Evolutionary conservation across 768 basidiomycete genomes (phyloP).

Genomic region (Tulasnella sp.): DNA sequence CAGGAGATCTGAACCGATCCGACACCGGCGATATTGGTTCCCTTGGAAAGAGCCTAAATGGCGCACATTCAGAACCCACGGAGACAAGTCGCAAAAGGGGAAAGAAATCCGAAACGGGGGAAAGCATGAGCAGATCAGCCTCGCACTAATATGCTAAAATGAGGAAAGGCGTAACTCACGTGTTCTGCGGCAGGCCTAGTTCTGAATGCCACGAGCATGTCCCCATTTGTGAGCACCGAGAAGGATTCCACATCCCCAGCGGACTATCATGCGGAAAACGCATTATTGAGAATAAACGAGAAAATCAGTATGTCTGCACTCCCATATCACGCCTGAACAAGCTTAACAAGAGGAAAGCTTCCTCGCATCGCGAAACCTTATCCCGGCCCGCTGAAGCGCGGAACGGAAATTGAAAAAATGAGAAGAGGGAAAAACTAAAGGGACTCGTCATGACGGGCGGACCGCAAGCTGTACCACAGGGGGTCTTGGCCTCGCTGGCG

Average conservation of each 20-base stretch:
- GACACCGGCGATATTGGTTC: constrained; percentile 48
- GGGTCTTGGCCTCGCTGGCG: no score
- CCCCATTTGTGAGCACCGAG: constrained; percentile 37
- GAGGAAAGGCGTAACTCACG: constrained; percentile 28
- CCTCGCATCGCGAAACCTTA: no score
- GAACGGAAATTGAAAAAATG: no score
- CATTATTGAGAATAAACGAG: neutral
- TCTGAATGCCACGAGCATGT: constrained; percentile 52
- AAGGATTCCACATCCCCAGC: constrained; percentile 25
- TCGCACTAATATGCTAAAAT: neutral
- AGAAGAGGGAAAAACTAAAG: no score
- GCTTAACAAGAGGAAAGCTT: no score
- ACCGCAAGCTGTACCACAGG: no score
- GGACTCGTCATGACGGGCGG: no score
- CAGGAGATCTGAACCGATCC: constrained; percentile 56
- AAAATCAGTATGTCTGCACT: constrained; percentile 12
- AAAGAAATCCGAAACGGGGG: neutral
- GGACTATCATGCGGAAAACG: neutral
- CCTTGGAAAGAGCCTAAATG: constrained; percentile 57
- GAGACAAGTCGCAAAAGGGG: constrained; percentile 10
- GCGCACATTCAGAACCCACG: constrained; percentile 11
- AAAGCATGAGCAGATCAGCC: neutral
- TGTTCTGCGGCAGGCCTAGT: constrained; percentile 64
- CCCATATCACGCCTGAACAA: neutral
- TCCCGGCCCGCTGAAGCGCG: no score